phyloP scores from a whole-genome alignment of 2,329 filamentous ascomycete species.

The Fusarium oligoseptatum region DNA sequence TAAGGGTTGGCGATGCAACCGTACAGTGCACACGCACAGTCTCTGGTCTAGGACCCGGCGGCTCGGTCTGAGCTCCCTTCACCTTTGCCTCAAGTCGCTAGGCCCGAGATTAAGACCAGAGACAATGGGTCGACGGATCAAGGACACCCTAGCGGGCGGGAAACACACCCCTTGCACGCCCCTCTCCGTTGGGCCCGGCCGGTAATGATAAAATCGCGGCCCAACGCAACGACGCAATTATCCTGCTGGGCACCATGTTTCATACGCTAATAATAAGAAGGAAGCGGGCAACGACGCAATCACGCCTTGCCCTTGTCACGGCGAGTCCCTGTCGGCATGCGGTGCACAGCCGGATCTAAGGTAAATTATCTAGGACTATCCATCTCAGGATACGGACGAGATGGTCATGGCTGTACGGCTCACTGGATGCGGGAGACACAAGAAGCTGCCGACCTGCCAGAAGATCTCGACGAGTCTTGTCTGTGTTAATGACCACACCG shows the following conservation, averaged over 20 bases:
- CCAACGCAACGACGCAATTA: slow-evolving; percentile 43
- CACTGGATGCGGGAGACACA: slow-evolving; percentile 7
- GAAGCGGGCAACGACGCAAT: slow-evolving; percentile 28
- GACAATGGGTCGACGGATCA: slow-evolving; percentile 41
- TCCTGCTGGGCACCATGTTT: slow-evolving; percentile 46
- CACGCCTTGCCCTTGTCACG: slow-evolving; percentile 36
- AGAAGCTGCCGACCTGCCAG: slow-evolving; percentile 15
- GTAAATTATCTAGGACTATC: slow-evolving; percentile 43
- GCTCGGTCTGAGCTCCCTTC: slow-evolving; percentile 46
- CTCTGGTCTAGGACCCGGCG: slow-evolving; percentile 19
- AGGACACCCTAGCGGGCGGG: slow-evolving; percentile 23
- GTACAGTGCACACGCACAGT: slow-evolving; percentile 41
- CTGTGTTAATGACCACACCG: neutral
- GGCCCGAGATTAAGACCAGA: slow-evolving; percentile 47
- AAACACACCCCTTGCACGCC: slow-evolving; percentile 35
- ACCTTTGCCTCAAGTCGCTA: slow-evolving; percentile 40
- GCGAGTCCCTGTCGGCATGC: slow-evolving; percentile 42
- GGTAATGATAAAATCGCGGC: slow-evolving; percentile 45
- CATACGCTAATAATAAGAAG: slow-evolving; percentile 45
- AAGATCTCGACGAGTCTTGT: slow-evolving; percentile 14
- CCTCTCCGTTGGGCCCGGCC: slow-evolving; percentile 38
- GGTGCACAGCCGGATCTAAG: slow-evolving; percentile 39
- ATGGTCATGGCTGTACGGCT: neutral
- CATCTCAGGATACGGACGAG: slow-evolving; percentile 34
- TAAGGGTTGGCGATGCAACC: slow-evolving; percentile 26